Conservation (phyloP, 2,329 filamentous ascomycete genomes). For the Malbranchea cinnamomea region DNA sequence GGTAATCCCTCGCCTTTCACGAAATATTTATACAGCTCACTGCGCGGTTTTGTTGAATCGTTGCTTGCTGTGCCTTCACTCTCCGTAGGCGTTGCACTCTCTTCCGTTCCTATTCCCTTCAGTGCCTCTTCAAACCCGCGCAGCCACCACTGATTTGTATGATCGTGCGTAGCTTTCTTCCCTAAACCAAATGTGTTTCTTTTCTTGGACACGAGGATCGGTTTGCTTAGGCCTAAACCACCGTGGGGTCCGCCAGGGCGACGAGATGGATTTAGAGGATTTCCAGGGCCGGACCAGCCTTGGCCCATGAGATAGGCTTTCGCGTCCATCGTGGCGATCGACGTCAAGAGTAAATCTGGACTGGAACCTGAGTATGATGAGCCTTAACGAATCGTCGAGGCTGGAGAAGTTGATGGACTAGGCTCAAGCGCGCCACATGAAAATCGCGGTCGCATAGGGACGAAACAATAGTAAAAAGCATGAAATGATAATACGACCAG, state of each 20-base stretch:
- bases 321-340: slow-evolving; percentile 59
- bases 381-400: too few species aligned
- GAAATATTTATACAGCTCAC: slow-evolving; percentile 64
- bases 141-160: slow-evolving; percentile 89
- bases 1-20: slow-evolving; percentile 64
- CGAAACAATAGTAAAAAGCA: too few species aligned
- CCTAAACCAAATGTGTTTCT: slow-evolving; percentile 70
- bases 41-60: too few species aligned
- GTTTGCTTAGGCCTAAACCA: slow-evolving; percentile 63
- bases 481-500: too few species aligned
- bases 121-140: slow-evolving; percentile 85
- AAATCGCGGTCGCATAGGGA: too few species aligned
- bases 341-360: too few species aligned
- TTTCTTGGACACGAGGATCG: slow-evolving; percentile 71
- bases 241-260: slow-evolving; percentile 36
- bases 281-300: slow-evolving; percentile 80
- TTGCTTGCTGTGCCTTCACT: slow-evolving; percentile 28
- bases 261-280: slow-evolving; percentile 61
- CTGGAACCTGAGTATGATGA: too few species aligned
- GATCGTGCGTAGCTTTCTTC: slow-evolving; percentile 48
- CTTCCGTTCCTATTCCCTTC: slow-evolving; percentile 55
- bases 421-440: too few species aligned
- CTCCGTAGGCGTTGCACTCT: slow-evolving; percentile 40
- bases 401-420: too few species aligned
- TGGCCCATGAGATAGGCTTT: slow-evolving; percentile 68